A percentile compares a stretch with the other conserved stretches of the same genome.
phyloP scores from a whole-genome alignment of 2,329 filamentous ascomycete species.

The Diaporthe humulicola region DNA sequence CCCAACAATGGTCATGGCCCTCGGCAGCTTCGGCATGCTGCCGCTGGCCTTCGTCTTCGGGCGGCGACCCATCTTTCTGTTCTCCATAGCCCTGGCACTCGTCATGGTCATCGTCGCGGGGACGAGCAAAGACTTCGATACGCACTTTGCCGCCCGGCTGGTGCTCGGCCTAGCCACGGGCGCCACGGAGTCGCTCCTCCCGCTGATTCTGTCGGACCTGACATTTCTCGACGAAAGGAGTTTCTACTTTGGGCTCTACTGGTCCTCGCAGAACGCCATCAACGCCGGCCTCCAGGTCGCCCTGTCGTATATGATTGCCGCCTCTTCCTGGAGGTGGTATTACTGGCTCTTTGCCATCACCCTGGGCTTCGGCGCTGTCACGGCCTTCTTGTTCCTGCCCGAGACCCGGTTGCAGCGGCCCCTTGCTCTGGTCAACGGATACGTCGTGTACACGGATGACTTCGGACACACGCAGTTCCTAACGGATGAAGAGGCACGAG shows the following conservation, averaged over 20 bases:
- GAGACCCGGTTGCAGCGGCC: conserved; percentile 22
- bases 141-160: background rate
- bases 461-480: conserved; percentile 6
- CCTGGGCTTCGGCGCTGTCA: background rate
- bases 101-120: conserved; percentile 1
- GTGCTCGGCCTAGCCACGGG: background rate
- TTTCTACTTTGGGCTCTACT: background rate
- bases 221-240: background rate
- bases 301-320: background rate
- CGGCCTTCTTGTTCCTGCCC: background rate
- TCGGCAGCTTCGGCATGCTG: conserved; percentile 1
- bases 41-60: background rate
- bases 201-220: background rate
- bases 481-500: background rate
- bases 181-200: background rate
- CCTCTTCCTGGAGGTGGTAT: background rate
- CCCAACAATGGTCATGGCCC: conserved; percentile 1
- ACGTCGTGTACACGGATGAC: conserved; percentile 12
- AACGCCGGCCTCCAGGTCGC: background rate
- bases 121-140: background rate
- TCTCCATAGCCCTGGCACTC: background rate
- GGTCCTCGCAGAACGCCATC: background rate
- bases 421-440: conserved; percentile 18
- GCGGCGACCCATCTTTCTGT: background rate
- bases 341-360: conserved; percentile 8